Base-by-base conservation (phyloP, 805 yeast species). In the Metschnikowia aberdeeniae region DNA sequence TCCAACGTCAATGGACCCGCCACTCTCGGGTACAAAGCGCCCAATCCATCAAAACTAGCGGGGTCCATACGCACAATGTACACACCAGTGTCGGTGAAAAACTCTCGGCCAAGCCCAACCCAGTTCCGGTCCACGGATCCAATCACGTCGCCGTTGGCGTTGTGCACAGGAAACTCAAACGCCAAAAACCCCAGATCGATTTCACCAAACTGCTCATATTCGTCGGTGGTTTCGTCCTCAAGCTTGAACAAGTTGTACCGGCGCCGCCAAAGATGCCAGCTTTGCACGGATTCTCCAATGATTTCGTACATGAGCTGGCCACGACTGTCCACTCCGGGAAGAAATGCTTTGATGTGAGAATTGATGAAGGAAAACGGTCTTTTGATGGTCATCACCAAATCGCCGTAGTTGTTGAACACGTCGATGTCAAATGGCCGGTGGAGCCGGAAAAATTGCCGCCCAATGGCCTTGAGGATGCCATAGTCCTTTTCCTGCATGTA, bases 231-330 rank as follows among this genome's bases (percentile, higher is more conserved):
- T 20, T 66, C 71, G 34, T 66, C 70, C 24, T 71, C 72, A 41
- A 72, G 62, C 52, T 77, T 70, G 60, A 87, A 93, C 55, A 93
- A 68, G 58, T 90, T 88, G 64, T 93, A 93, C 40, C 84, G 68
- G 46, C 99, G 73, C 60, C 98, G 77, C 96, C 97, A 90, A 34
- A 84, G 70, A 68, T 93, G 98, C 97, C 97, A 93, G 52, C 85
- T 82, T 64, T 93, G 99, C 5, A 86, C 80, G 24, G 88, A 78
- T 61, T 92, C 97, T 1, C 98, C 98, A 14, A 93, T 68, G 11
- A 67, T 67, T 39, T 75, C 79, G 33, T 66, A 64, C 46, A 72
- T 66, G 9, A 66, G 54, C 19, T 67, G 57, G 38, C 72, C 68
- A 31, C 66, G 52, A 5, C 47, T 42, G 46, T 63, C 70, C 42